Evolutionary conservation across 257 asterid species (phyloP).

Genomic region (Paraleonurus japonicus): DNA sequence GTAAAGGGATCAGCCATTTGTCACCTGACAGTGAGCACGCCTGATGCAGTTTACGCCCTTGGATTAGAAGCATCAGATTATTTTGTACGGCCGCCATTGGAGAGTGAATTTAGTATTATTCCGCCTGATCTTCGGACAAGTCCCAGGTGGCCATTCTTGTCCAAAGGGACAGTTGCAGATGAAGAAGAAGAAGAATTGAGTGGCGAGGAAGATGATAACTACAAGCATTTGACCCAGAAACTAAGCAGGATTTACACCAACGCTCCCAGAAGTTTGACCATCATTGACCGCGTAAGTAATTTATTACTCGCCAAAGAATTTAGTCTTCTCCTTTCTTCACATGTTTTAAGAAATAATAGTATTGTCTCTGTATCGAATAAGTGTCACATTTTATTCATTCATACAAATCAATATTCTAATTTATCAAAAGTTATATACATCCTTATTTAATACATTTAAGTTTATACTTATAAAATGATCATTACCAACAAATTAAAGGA

Average conservation of each 20-base stretch:
- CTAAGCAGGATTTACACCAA: constrained; percentile 64
- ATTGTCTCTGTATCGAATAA: too few relatives aligned
- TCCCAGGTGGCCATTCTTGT: constrained; percentile 33
- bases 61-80: constrained; percentile 75
- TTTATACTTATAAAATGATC: too few relatives aligned
- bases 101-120: constrained; percentile 47
- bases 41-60: constrained; percentile 67
- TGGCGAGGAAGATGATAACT: constrained; percentile 74
- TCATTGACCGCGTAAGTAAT: constrained; percentile 69
- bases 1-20: constrained; percentile 58
- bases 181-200: constrained; percentile 25
- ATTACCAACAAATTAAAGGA: too few relatives aligned
- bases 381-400: too few relatives aligned
- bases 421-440: too few relatives aligned
- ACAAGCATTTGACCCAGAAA: constrained; percentile 59
- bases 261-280: constrained; percentile 59
- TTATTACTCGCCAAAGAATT: too few relatives aligned
- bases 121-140: constrained; percentile 43
- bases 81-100: constrained; percentile 47
- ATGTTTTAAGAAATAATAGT: too few relatives aligned
- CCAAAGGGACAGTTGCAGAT: constrained; percentile 27
- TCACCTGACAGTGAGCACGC: constrained; percentile 74
- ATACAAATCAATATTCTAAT: too few relatives aligned
- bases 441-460: too few relatives aligned
- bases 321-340: too few relatives aligned